These are phyloP conservation scores for Fraxinus angustifolia DNA, from an alignment of 305 asterid species.

Conservation along the genomic window DNA sequence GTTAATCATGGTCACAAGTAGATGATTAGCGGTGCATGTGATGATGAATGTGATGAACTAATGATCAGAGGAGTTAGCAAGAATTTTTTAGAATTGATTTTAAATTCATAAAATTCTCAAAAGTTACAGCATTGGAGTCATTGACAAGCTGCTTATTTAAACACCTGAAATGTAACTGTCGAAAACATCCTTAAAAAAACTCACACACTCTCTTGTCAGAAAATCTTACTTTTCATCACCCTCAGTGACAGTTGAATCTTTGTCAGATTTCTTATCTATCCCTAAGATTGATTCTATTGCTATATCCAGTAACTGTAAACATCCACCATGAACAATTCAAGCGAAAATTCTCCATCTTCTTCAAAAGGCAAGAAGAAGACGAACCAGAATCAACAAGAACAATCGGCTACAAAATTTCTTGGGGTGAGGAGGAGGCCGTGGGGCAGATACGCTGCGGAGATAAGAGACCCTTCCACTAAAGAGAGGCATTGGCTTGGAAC, in stretches of 20 bases:
- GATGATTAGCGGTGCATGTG: conserved; percentile 9
- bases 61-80: background rate
- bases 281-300: background rate
- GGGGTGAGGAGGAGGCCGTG: conserved; percentile 85
- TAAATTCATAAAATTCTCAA: background rate
- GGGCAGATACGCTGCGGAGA: conserved; percentile 90
- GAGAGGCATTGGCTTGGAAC: conserved; percentile 91
- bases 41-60: conserved; percentile 4
- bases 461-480: conserved; percentile 76
- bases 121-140: background rate
- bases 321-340: conserved; percentile 1
- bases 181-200: background rate
- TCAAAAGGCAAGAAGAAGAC: background rate
- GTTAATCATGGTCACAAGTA: background rate
- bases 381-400: background rate
- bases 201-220: background rate
- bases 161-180: background rate
- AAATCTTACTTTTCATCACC: background rate
- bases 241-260: background rate
- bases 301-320: background rate
- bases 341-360: background rate
- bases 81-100: background rate
- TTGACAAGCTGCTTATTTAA: conserved; percentile 4
- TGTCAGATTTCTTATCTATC: background rate
- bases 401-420: conserved; percentile 40